Percentiles rank a stretch among this genome's conserved stretches.
These are phyloP conservation scores for Hermanozyma aechmeae DNA, from an alignment of 805 yeast species.

Conservation along the genomic window DNA sequence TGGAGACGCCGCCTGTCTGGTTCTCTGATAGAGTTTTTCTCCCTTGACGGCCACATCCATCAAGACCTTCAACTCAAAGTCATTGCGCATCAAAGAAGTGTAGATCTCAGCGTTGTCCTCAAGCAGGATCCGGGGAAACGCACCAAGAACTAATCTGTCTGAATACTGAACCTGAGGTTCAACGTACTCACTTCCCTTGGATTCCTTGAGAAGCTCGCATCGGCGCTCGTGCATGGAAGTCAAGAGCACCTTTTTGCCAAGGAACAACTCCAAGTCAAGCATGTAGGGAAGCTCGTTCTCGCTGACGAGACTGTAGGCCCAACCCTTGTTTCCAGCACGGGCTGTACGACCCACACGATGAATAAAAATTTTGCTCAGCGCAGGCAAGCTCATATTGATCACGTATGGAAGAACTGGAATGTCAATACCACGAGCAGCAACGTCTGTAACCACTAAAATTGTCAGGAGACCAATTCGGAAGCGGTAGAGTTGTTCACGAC, in stretches of 20 bases:
- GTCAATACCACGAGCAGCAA: conserved; percentile 98
- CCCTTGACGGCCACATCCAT: conserved; percentile 75
- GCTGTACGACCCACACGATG: conserved; percentile 99
- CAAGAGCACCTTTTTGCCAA: conserved; percentile 72
- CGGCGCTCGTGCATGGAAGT: conserved; percentile 63
- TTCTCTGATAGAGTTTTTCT: conserved; percentile 76
- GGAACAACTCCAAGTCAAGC: conserved; percentile 79
- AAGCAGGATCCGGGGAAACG: conserved; percentile 62
- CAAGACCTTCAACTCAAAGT: conserved; percentile 59
- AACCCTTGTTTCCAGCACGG: conserved; percentile 95
- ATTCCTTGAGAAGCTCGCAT: conserved; percentile 39
- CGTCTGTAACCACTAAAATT: conserved; percentile 93
- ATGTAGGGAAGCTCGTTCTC: conserved; percentile 86
- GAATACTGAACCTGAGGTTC: conserved; percentile 64
- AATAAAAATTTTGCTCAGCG: conserved; percentile 85
- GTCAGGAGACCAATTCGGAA: conserved; percentile 80
- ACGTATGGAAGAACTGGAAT: conserved; percentile 95
- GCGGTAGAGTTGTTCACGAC: conserved; percentile 78
- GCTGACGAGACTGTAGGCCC: conserved; percentile 88
- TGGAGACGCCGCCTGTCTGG: conserved; percentile 76
- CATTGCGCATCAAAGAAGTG: conserved; percentile 47
- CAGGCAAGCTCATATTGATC: conserved; percentile 82
- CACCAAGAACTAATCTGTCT: conserved; percentile 72
- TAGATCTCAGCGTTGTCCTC: conserved; percentile 69
- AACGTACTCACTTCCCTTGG: conserved; percentile 30